These are phyloP conservation scores for Annulohypoxylon moriforme DNA, from an alignment of 495 filamentous ascomycete species.

Conservation along the genomic window DNA sequence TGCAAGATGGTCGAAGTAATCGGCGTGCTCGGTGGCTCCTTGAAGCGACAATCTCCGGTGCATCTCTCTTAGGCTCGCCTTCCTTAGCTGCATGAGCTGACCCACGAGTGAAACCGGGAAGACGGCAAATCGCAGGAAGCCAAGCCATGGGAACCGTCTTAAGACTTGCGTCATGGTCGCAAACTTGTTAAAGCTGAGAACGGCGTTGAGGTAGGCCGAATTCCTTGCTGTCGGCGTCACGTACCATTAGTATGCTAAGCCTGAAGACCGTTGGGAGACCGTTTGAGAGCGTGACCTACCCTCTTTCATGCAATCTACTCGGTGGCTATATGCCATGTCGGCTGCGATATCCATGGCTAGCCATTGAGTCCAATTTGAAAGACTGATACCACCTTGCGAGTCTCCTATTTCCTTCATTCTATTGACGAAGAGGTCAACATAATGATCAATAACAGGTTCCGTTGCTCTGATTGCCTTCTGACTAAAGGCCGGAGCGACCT, in stretches of 20 bases:
- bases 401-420: background rate
- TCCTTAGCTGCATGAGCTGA: background rate
- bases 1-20: background rate
- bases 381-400: background rate
- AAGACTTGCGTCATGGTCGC: conserved; percentile 3
- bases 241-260: background rate
- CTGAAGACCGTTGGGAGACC: background rate
- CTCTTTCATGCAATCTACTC: background rate
- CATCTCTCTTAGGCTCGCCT: background rate
- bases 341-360: background rate
- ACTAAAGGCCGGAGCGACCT: background rate
- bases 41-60: background rate
- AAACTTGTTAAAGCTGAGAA: conserved; percentile 7
- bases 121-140: background rate
- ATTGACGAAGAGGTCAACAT: background rate
- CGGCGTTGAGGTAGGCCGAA: background rate
- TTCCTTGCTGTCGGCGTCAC: background rate
- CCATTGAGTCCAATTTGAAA: background rate
- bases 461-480: background rate
- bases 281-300: background rate
- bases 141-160: background rate
- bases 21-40: background rate
- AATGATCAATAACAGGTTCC: background rate
- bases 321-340: background rate
- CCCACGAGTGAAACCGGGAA: background rate